phyloP scores from a whole-genome alignment of 2,329 filamentous ascomycete species.

The Xylariomycetidae sp. region DNA sequence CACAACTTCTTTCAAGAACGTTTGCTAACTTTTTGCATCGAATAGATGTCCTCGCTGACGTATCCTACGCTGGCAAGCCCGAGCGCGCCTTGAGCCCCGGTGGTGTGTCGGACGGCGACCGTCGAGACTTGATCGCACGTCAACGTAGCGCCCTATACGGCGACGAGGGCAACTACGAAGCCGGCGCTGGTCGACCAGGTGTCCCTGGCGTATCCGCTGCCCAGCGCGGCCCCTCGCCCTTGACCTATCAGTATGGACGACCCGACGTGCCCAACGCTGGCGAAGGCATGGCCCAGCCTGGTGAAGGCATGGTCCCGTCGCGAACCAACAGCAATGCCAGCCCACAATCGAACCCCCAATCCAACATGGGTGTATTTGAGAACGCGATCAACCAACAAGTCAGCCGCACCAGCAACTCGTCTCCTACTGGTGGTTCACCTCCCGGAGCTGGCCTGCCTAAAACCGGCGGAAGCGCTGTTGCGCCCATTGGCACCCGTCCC shows the following conservation, averaged over 20 bases:
- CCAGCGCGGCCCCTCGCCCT: slow-evolving; percentile 70
- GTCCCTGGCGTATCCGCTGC: slow-evolving; percentile 60
- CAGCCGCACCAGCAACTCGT: slow-evolving; percentile 78
- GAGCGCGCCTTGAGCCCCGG: slow-evolving; percentile 81
- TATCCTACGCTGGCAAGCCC: slow-evolving; percentile 58
- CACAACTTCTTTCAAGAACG: slow-evolving; percentile 11
- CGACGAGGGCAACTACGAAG: slow-evolving; percentile 62
- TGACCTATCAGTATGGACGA: slow-evolving; percentile 62
- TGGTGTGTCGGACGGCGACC: slow-evolving; percentile 88
- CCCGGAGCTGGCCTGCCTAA: slow-evolving; percentile 59
- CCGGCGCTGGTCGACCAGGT: slow-evolving; percentile 61
- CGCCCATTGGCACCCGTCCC: slow-evolving; percentile 89
- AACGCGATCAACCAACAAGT: slow-evolving; percentile 56
- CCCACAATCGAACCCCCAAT: slow-evolving; percentile 61
- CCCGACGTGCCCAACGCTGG: slow-evolving; percentile 32
- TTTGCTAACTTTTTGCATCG: slow-evolving; percentile 32
- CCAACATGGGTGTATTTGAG: slow-evolving; percentile 57
- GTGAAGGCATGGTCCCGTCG: slow-evolving; percentile 48
- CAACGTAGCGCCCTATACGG: slow-evolving; percentile 94
- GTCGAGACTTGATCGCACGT: slow-evolving; percentile 89
- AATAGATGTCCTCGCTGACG: slow-evolving; percentile 47
- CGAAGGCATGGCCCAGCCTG: slow-evolving; percentile 38
- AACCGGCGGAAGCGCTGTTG: slow-evolving; percentile 61
- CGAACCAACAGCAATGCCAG: slow-evolving; percentile 82
- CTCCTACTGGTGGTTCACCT: slow-evolving; percentile 71